These are phyloP conservation scores for Excoecaria agallocha DNA, from an alignment of 345 rosid genomes.

Conservation along the genomic window DNA sequence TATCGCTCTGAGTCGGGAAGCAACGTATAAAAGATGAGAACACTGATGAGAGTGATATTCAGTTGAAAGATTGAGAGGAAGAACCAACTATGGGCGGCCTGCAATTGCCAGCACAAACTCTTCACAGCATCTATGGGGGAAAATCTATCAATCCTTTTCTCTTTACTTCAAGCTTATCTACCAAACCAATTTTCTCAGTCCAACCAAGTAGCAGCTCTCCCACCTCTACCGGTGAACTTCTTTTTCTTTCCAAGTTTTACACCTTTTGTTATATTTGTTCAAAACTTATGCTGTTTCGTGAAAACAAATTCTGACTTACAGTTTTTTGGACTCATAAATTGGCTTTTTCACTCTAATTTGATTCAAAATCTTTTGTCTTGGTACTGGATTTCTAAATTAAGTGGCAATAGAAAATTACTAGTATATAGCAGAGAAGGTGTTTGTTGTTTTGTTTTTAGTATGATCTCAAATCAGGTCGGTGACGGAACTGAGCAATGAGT, in stretches of 20 bases:
- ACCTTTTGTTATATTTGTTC: neutral
- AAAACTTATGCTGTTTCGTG: neutral
- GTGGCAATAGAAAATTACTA: neutral
- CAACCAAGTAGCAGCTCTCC: constrained; percentile 3
- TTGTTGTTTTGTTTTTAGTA: constrained; percentile 9
- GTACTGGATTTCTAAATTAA: neutral
- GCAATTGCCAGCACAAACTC: constrained; percentile 36
- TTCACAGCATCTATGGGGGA: constrained; percentile 31
- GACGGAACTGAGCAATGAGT: neutral
- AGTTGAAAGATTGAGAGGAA: neutral
- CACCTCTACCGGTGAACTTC: constrained; percentile 32
- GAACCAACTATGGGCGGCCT: constrained; percentile 40
- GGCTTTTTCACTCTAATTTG: neutral
- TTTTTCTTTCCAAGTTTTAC: neutral
- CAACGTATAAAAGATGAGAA: constrained; percentile 13
- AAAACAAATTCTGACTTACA: neutral
- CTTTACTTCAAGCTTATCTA: constrained; percentile 20
- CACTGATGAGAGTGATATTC: neutral
- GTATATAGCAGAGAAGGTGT: constrained; percentile 12
- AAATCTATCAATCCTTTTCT: constrained; percentile 31
- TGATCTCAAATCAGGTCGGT: neutral
- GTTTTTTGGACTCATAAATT: neutral
- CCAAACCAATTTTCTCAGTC: constrained; percentile 26
- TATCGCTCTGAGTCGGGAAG: constrained; percentile 8
- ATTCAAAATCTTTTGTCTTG: neutral